These are phyloP conservation scores for Mitragyna speciosa DNA, from an alignment of 257 asterid species.

Conservation along the genomic window DNA sequence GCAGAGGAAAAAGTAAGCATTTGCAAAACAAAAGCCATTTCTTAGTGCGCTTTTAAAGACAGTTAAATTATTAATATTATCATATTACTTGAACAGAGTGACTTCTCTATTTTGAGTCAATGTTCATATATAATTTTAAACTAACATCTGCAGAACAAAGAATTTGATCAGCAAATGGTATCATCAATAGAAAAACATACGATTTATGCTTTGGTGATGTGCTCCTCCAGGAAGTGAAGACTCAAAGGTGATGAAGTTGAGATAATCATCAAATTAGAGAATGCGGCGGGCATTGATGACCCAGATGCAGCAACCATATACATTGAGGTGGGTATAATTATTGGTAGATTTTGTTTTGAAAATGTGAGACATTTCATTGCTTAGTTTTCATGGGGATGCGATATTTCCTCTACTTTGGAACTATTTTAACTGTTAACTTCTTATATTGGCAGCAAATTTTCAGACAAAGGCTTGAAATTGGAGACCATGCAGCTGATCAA, in stretches of 20 bases:
- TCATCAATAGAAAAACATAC: too few species aligned
- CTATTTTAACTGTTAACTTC: slow-evolving; percentile 34
- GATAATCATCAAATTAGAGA: slow-evolving; percentile 67
- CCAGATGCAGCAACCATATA: slow-evolving; percentile 98
- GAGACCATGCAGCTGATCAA: slow-evolving; percentile 70
- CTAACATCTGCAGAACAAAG: too few species aligned
- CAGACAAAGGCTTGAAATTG: slow-evolving; percentile 96
- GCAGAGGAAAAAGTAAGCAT: too few species aligned
- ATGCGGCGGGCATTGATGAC: slow-evolving; percentile 86
- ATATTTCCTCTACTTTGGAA: slow-evolving; percentile 18
- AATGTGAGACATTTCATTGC: neutral
- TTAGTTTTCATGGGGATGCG: slow-evolving; percentile 10
- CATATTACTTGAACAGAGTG: too few species aligned
- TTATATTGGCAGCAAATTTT: slow-evolving; percentile 91
- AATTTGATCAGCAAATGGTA: too few species aligned
- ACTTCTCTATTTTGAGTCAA: too few species aligned
- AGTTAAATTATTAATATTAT: too few species aligned
- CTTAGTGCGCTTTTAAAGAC: too few species aligned
- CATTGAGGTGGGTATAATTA: slow-evolving; percentile 74
- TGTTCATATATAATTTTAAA: too few species aligned
- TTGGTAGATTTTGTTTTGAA: neutral
- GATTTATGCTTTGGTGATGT: too few species aligned
- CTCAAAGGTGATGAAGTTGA: slow-evolving; percentile 93
- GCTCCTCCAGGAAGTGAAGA: slow-evolving; percentile 84
- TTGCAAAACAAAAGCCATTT: too few species aligned